A percentile compares a stretch with the other conserved stretches of the same genome.
Evolutionary conservation across 2,329 filamentous ascomycete genomes (phyloP).

Genomic region (Alternaria arborescens): DNA sequence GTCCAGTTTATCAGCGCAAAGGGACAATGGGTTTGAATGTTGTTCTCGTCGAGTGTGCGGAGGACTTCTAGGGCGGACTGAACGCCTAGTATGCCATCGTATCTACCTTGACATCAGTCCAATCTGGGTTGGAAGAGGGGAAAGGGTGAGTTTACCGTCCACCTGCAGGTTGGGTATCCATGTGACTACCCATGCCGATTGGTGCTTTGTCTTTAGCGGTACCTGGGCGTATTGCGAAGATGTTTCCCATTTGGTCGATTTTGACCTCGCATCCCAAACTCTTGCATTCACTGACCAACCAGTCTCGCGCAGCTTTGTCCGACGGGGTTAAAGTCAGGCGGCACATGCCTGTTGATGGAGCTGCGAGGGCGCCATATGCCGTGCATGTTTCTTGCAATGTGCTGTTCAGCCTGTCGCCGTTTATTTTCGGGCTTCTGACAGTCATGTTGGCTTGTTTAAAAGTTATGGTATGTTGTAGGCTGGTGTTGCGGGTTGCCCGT

Average conservation of each 20-base stretch:
- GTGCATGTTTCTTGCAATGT: constrained; percentile 40
- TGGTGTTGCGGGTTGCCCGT: background rate
- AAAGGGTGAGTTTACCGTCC: constrained; percentile 5
- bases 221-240: constrained; percentile 44
- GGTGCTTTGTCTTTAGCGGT: constrained; percentile 59
- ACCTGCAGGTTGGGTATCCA: constrained; percentile 60
- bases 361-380: constrained; percentile 36
- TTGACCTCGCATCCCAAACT: constrained; percentile 41
- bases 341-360: constrained; percentile 71
- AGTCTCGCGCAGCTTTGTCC: constrained; percentile 42
- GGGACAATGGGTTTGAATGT: constrained; percentile 61
- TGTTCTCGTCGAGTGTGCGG: constrained; percentile 47
- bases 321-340: constrained; percentile 66
- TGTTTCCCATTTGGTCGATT: constrained; percentile 49
- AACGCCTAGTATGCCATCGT: constrained; percentile 79
- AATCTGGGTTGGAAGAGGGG: too few relatives aligned
- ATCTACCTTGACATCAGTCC: constrained; percentile 51
- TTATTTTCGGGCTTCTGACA: constrained; percentile 22
- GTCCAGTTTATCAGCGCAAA: constrained; percentile 80
- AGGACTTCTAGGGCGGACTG: constrained; percentile 62
- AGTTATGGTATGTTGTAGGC: background rate
- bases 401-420: constrained; percentile 33
- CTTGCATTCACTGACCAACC: constrained; percentile 41
- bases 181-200: constrained; percentile 58
- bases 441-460: constrained; percentile 12